Conservation (phyloP, 306 rosid species). For the Alnus glutinosa region DNA sequence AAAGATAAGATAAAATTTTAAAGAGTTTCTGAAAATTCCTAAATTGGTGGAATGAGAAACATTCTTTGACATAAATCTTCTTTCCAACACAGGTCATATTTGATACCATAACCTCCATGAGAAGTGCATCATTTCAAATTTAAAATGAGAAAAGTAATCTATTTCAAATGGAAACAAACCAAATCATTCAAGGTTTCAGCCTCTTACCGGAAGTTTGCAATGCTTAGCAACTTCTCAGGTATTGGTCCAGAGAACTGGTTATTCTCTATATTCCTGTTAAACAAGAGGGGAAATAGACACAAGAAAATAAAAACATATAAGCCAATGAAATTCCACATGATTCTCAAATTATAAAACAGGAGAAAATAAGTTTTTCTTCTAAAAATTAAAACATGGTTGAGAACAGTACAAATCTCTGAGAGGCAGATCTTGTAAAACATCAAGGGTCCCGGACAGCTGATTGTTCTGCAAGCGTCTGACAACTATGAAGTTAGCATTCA, state of each 20-base stretch:
- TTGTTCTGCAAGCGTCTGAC: slow-evolving; percentile 81
- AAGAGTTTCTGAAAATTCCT: neutral
- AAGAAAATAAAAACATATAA: neutral
- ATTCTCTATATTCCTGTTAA: slow-evolving; percentile 83
- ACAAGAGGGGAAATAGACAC: slow-evolving; percentile 17
- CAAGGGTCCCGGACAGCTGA: slow-evolving; percentile 75
- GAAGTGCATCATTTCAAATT: slow-evolving; percentile 24
- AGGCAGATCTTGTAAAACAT: slow-evolving; percentile 76
- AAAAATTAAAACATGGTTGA: slow-evolving; percentile 29
- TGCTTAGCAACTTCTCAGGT: slow-evolving; percentile 74
- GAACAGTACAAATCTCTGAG: slow-evolving; percentile 71
- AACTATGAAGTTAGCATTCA: slow-evolving; percentile 40
- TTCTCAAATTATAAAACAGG: slow-evolving; percentile 11
- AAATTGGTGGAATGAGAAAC: neutral
- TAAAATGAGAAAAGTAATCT: slow-evolving; percentile 14
- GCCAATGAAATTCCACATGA: neutral
- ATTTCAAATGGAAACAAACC: slow-evolving; percentile 26
- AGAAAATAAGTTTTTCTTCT: slow-evolving; percentile 21
- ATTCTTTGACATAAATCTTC: neutral
- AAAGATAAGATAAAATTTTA: neutral
- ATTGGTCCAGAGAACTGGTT: slow-evolving; percentile 78
- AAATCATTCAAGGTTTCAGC: slow-evolving; percentile 16
- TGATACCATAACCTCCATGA: slow-evolving; percentile 10
- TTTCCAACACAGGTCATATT: neutral
- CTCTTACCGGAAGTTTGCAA: slow-evolving; percentile 66